These are phyloP conservation scores for Solanum etuberosum DNA, from an alignment of 257 asterid genomes.

Conservation along the genomic window DNA sequence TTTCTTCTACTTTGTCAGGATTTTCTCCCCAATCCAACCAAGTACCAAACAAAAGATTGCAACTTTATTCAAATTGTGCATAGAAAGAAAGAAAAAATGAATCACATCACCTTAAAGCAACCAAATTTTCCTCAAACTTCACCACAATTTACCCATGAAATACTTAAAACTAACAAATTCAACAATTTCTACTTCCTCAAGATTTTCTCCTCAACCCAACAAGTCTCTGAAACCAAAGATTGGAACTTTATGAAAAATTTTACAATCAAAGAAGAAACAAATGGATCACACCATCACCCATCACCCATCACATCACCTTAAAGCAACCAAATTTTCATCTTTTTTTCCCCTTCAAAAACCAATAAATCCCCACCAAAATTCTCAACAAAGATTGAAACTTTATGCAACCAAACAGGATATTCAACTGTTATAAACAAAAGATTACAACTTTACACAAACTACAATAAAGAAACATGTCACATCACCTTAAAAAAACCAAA, in stretches of 20 bases:
- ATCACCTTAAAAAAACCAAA: background rate
- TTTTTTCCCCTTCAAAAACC: background rate
- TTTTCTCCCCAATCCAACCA: background rate
- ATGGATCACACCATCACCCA: background rate
- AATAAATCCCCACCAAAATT: background rate
- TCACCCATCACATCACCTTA: background rate
- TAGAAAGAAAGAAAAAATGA: background rate
- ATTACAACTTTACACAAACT: background rate
- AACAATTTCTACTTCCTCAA: background rate
- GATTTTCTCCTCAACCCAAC: background rate
- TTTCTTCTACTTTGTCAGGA: background rate
- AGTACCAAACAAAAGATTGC: background rate
- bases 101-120: background rate
- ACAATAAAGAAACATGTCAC: background rate
- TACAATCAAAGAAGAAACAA: background rate
- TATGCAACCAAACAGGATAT: background rate
- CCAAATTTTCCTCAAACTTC: background rate
- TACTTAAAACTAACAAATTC: background rate
- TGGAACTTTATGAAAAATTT: background rate
- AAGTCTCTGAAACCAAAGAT: background rate
- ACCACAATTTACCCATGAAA: background rate
- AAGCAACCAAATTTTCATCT: background rate
- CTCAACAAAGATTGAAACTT: background rate
- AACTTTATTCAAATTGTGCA: background rate
- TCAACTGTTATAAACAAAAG: background rate